These are phyloP conservation scores for Brassica juncea DNA, from an alignment of 345 rosid genomes.

Conservation along the genomic window DNA sequence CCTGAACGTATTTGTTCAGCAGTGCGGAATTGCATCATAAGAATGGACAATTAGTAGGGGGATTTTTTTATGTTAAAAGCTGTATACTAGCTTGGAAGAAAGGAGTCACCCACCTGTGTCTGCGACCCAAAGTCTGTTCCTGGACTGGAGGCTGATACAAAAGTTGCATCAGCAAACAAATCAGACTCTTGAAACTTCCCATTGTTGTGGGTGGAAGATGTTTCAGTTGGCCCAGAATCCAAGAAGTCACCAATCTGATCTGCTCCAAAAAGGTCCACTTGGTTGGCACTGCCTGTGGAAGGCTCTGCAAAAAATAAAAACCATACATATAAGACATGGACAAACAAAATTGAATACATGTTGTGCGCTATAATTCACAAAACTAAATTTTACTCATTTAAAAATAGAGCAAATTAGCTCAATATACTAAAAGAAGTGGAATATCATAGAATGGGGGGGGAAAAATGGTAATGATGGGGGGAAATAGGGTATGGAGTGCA, in stretches of 20 bases:
- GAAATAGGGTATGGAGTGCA: no score
- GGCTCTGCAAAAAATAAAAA: slow-evolving; percentile 56
- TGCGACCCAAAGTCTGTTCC: slow-evolving; percentile 47
- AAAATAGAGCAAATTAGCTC: neutral
- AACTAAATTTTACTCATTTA: neutral
- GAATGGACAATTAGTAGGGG: neutral
- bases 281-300: slow-evolving; percentile 55
- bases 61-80: neutral
- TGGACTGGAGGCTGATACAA: slow-evolving; percentile 81
- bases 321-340: slow-evolving; percentile 52
- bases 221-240: slow-evolving; percentile 68
- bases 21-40: slow-evolving; percentile 28
- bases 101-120: slow-evolving; percentile 52
- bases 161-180: slow-evolving; percentile 93
- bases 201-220: slow-evolving; percentile 42
- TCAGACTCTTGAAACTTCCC: slow-evolving; percentile 61
- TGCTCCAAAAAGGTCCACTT: slow-evolving; percentile 81
- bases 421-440: no score
- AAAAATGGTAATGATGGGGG: no score
- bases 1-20: neutral
- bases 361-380: neutral
- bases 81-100: neutral
- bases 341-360: slow-evolving; percentile 36
- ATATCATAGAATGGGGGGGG: no score
- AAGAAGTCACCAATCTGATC: slow-evolving; percentile 74